Base-by-base conservation (phyloP, 768 basidiomycete species). In the Naganishia antarctica region DNA sequence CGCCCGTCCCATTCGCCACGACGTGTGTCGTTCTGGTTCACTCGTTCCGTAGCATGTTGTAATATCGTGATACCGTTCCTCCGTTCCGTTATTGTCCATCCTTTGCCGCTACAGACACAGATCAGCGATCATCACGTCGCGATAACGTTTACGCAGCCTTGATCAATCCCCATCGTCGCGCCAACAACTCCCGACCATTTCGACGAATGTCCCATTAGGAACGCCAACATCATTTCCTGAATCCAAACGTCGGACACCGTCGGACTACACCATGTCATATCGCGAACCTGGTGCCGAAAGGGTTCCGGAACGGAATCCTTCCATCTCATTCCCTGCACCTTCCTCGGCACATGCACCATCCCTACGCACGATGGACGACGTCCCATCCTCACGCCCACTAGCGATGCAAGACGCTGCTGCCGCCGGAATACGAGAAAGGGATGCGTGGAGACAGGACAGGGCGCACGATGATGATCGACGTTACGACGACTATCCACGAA, bases 361-460 rank as follows among this genome's bases (percentile, higher is more conserved):
- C 15, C 53, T 13, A 16, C n/a, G 53, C 7, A 57, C 6, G 16
- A 57, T 21, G 37, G 53, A 57, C 15, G 53, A 40, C 4, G 34
- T 25, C 18, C 37, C 16, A 40, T 7, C 8, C 37, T n/a, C 31
- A n/a, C 50, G 50, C 50, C 50, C 18, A 18, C 31, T n/a, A n/a
- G n/a, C n/a, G n/a, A n/a, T n/a, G n/a, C n/a, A n/a, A n/a, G n/a
- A n/a, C n/a, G n/a, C n/a, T n/a, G n/a, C n/a, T n/a, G n/a, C n/a
- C n/a, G n/a, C n/a, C n/a, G n/a, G n/a, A n/a, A n/a, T n/a, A 32
- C 50, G 50, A n/a, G 50, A 51, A 32, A 51, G 50, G 50, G 50
- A 51, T 8, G 50, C 31, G 8, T 51, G 50, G 28, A 32, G 29
- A 3, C 50, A 51, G 18, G 50, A 21, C 4, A 34, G 29, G 12